Evolutionary conservation across 2,329 filamentous ascomycete genomes (phyloP).

Genomic region (Hypoxylon sp.): DNA sequence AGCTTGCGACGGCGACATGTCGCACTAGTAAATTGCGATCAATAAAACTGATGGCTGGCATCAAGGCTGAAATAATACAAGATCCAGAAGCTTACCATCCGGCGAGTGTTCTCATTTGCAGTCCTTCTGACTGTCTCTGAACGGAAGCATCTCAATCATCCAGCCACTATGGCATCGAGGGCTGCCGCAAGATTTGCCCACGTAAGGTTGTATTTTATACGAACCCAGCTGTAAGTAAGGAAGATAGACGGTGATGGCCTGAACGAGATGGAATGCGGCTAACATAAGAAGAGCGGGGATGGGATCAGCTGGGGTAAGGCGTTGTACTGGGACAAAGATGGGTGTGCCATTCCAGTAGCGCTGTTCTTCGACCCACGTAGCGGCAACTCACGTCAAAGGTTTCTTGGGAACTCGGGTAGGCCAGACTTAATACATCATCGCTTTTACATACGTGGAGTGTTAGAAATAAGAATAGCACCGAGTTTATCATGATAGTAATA

Average conservation of each 20-base stretch:
- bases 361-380: no score
- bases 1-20: background rate
- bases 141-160: background rate
- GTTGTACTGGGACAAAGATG: background rate
- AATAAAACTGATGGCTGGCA: background rate
- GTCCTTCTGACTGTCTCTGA: background rate
- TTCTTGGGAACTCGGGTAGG: background rate
- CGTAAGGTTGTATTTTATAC: background rate
- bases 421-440: background rate
- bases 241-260: background rate
- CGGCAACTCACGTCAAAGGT: conserved; percentile 1
- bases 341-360: no score
- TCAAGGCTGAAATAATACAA: background rate
- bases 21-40: background rate
- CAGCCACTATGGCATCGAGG: background rate
- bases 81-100: background rate
- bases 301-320: background rate
- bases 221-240: background rate
- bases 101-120: background rate
- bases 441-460: background rate
- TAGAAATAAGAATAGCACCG: background rate
- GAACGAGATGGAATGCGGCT: background rate
- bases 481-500: background rate
- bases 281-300: background rate
- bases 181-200: background rate